Evolutionary conservation across 2,329 filamentous ascomycete species (phyloP).

Genomic region (Venturiaceae sp.): DNA sequence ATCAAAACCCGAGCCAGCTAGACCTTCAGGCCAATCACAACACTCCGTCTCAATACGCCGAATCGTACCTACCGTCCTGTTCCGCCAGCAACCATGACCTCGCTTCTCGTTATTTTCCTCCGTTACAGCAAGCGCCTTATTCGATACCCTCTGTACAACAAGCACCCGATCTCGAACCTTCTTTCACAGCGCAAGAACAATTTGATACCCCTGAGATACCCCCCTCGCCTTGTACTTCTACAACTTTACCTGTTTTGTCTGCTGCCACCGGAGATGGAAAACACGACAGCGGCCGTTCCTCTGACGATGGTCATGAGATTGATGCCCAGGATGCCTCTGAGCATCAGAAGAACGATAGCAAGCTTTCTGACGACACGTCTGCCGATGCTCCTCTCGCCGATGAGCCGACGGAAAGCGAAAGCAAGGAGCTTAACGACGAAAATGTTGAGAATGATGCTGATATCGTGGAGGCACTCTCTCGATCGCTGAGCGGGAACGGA

Average conservation of each 20-base stretch:
- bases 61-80: no score
- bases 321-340: background rate
- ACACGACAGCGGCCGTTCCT: background rate
- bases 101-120: background rate
- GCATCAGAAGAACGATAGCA: background rate
- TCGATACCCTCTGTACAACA: background rate
- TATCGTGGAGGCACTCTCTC: background rate
- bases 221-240: background rate
- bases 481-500: background rate
- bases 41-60: no score
- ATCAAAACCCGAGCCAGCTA: no score
- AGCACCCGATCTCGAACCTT: background rate
- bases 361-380: background rate
- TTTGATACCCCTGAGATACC: background rate
- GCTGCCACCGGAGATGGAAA: no score
- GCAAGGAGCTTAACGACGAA: background rate
- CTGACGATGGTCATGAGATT: background rate
- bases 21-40: no score
- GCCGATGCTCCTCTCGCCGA: background rate
- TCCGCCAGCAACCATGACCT: background rate
- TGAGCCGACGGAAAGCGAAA: background rate
- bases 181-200: background rate
- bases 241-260: no score
- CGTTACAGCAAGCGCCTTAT: background rate
- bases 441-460: background rate